Base-by-base conservation (phyloP, 768 basidiomycete genomes). In the Suillus hirtellus region DNA sequence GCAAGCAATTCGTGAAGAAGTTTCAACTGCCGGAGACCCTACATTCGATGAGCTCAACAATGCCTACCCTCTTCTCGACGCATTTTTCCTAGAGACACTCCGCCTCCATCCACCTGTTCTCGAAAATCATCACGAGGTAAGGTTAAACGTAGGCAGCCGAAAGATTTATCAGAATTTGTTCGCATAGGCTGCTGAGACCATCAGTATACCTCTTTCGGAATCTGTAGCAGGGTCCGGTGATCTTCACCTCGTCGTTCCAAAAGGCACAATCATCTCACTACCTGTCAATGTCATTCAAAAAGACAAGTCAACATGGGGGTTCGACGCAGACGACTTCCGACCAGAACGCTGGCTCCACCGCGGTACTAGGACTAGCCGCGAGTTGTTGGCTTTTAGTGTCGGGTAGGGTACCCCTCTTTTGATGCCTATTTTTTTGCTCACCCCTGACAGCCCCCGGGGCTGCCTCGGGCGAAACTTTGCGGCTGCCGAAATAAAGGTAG, bases 101-200 rank as follows among this genome's bases (percentile, higher is more conserved):
- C 82, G 88, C 35, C 70, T 89, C 53, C 85, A 88, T 67, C 83
- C 88, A 19, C 80, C 87, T 1, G 81, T 89, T 40, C 69, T 85
- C 35, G 87, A 89, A 71, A 88, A 89, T 66, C 85, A 88, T 67
- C 87, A 89, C 62, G 84, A 86, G 75, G 85, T 82, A 44, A 58
- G 66, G 19, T 35, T 12, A n/a, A n/a, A 12, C 7, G 19, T 11
- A 34, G 19, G 19, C 19, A 35, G 34, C 31, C 19, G 52, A 53
- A 35, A 53, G 5, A 53, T 35, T 37, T 35, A 38, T 64, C 70
- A 24, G 72, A 12, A 31, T 14, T 40, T 35, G 14, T 56, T 27
- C 12, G 14, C 0, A 31, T 35, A 86, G 85, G 82, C 87, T 24
- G 76, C 78, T 7, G 77, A 83, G 64, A 86, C 82, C 31, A 81